Percentiles rank a stretch among this genome's conserved stretches.
These are phyloP conservation scores for Calonectria montana DNA, from an alignment of 2,329 filamentous ascomycete genomes.

Conservation along the genomic window DNA sequence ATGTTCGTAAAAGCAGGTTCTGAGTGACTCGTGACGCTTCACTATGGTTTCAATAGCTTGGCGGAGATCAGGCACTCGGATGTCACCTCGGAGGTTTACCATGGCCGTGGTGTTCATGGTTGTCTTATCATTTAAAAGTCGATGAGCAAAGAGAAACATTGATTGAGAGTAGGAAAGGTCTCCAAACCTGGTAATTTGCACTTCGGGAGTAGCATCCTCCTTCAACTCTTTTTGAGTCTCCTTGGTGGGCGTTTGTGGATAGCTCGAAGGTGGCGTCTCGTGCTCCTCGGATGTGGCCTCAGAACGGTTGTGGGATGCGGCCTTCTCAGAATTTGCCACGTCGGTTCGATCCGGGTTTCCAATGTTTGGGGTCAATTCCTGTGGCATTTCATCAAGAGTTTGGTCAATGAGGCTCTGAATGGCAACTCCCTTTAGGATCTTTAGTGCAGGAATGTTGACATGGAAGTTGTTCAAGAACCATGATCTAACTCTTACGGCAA, in stretches of 20 bases:
- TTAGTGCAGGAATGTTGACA: slow-evolving; percentile 59
- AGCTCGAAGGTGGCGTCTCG: background rate
- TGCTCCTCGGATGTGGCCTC: background rate
- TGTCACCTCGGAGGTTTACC: background rate
- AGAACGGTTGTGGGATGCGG: background rate
- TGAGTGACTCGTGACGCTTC: background rate
- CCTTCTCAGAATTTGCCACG: background rate
- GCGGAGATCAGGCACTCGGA: background rate
- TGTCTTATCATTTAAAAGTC: background rate
- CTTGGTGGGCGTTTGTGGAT: background rate
- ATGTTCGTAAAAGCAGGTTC: background rate
- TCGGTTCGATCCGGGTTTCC: background rate
- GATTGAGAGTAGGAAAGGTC: slow-evolving; percentile 6
- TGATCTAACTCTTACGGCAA: slow-evolving; percentile 53
- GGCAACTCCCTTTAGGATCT: slow-evolving; percentile 38
- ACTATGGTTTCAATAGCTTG: background rate
- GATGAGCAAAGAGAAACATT: slow-evolving; percentile 7
- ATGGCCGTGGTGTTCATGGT: background rate
- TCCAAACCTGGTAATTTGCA: background rate
- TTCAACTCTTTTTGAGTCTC: background rate
- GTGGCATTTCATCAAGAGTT: slow-evolving; percentile 9
- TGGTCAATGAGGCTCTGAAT: slow-evolving; percentile 19
- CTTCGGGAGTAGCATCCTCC: background rate
- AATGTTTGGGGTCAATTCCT: slow-evolving; percentile 3
- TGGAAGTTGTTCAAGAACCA: slow-evolving; percentile 61